These are phyloP conservation scores for Tilletia caries DNA, from an alignment of 1,284 basidiomycete genomes.

Conservation along the genomic window DNA sequence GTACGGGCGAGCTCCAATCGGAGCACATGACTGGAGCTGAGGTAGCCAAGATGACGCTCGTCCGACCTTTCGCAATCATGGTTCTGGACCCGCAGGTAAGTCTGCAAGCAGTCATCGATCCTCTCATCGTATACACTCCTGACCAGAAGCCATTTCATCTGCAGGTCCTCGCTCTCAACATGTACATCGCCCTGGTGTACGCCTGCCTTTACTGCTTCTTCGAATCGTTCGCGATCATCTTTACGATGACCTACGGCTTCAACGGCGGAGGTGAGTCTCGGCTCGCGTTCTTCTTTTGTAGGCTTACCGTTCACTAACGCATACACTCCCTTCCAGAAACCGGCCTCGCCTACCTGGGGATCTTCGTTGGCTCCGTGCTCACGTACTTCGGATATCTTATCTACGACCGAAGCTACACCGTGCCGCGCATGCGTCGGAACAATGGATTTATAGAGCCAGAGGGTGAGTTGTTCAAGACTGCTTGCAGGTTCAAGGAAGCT, in stretches of 20 bases:
- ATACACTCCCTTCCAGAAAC: no score
- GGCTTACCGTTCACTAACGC: no score
- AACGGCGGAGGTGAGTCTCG: slow-evolving; percentile 19
- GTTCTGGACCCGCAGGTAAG: slow-evolving; percentile 32
- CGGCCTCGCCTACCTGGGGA: slow-evolving; percentile 36
- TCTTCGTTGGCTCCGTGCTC: slow-evolving; percentile 34
- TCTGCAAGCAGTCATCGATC: no score
- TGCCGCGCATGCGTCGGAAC: slow-evolving; percentile 19
- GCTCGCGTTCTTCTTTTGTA: no score
- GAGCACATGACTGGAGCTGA: slow-evolving; percentile 27
- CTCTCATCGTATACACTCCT: no score
- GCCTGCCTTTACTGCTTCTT: slow-evolving; percentile 30
- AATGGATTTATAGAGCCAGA: slow-evolving; percentile 19
- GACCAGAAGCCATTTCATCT: no score
- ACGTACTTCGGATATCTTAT: slow-evolving; percentile 23
- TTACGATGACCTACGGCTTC: slow-evolving; percentile 39
- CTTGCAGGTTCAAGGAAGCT: no score
- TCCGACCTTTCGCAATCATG: slow-evolving; percentile 41
- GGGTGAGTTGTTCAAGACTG: background rate
- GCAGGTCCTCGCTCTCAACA: slow-evolving; percentile 24
- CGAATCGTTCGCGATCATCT: slow-evolving; percentile 41
- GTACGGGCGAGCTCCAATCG: slow-evolving; percentile 50
- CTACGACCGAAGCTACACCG: slow-evolving; percentile 1
- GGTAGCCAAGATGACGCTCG: slow-evolving; percentile 35
- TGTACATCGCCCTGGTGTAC: slow-evolving; percentile 30